Evolutionary conservation across 2,329 filamentous ascomycete genomes (phyloP).

Genomic region (Gaeumannomyces tritici): DNA sequence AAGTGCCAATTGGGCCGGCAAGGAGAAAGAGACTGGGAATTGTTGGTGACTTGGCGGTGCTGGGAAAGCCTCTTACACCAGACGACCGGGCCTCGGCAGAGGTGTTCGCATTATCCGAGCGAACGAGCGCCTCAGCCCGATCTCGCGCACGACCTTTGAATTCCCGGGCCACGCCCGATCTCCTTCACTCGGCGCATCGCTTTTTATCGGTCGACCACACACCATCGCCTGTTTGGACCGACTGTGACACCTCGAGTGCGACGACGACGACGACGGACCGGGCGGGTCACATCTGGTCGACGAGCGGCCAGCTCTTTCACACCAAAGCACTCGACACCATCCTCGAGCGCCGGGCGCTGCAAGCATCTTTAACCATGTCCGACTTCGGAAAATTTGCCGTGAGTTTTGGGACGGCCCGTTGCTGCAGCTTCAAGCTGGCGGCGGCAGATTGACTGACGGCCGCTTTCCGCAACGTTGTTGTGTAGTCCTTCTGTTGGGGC

Average conservation of each 20-base stretch:
- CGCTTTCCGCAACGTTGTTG: conserved; percentile 4
- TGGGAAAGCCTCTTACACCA: background rate
- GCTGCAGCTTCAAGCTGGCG: background rate
- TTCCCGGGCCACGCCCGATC: background rate
- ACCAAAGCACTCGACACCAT: background rate
- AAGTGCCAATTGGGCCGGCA: background rate
- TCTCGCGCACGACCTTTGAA: background rate
- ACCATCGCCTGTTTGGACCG: background rate
- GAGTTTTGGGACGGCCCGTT: conserved; percentile 14
- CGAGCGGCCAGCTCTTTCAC: background rate
- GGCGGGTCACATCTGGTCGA: background rate
- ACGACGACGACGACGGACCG: background rate
- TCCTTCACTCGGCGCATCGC: background rate
- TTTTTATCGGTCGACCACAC: background rate
- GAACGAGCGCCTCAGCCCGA: background rate
- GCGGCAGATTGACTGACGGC: conserved; percentile 15
- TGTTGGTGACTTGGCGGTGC: background rate
- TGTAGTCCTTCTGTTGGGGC: conserved; percentile 71
- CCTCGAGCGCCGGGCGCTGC: background rate
- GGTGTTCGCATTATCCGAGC: too few species aligned
- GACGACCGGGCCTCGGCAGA: background rate
- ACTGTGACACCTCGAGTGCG: background rate
- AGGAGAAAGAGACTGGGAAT: background rate
- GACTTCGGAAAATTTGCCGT: conserved; percentile 53
- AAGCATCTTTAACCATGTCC: background rate